Percentiles rank a stretch among this genome's conserved stretches.
Evolutionary conservation across 2,329 filamentous ascomycete species (phyloP).

Genomic region (Stromatinia cepivora): DNA sequence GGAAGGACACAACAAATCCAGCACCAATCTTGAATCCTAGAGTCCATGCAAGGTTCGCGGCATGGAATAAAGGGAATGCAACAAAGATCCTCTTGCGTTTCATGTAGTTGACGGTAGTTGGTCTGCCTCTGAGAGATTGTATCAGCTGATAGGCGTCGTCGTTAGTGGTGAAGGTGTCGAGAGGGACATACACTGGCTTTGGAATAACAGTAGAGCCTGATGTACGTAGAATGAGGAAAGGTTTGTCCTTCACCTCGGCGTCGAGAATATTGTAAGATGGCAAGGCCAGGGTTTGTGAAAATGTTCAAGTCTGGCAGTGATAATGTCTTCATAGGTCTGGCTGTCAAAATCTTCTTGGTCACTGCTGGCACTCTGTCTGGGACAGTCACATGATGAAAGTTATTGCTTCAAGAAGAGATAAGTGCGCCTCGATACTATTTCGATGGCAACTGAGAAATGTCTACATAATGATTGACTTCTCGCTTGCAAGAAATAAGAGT

Average conservation of each 20-base stretch:
- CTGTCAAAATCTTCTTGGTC: background rate
- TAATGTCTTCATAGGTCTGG: background rate
- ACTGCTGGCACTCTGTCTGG: too few species aligned
- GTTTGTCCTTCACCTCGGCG: constrained; percentile 25
- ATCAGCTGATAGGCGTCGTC: too few species aligned
- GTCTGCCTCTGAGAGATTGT: too few species aligned
- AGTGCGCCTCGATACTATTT: too few species aligned
- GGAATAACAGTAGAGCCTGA: constrained; percentile 24
- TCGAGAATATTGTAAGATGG: background rate
- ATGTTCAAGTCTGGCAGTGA: background rate
- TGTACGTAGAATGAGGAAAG: constrained; percentile 20
- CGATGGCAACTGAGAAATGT: background rate
- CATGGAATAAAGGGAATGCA: too few species aligned
- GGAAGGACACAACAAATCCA: too few species aligned
- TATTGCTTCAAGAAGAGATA: too few species aligned
- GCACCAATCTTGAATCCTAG: too few species aligned
- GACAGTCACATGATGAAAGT: too few species aligned
- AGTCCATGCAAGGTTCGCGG: too few species aligned
- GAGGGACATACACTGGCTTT: constrained; percentile 20
- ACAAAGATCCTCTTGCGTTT: background rate
- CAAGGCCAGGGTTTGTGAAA: background rate
- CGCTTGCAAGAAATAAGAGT: background rate
- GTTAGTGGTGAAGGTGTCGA: too few species aligned
- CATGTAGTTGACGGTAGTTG: background rate
- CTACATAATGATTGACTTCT: background rate